Base-by-base conservation (phyloP, 441 rosid genomes). In the Syzygium syzygioides region DNA sequence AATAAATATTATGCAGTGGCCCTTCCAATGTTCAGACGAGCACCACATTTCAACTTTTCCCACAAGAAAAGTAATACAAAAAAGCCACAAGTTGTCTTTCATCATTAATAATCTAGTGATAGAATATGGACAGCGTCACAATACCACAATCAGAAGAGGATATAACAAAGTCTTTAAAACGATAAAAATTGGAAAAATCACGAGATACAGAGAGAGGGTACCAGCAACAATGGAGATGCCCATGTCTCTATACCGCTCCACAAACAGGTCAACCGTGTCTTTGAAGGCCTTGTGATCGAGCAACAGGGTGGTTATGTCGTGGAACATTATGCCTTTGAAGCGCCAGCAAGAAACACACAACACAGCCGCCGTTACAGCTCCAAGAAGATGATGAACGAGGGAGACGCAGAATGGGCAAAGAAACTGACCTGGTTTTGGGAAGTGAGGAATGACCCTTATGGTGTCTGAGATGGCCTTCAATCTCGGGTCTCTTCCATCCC, bases 201-300 rank as follows among this genome's bases (percentile, higher is more conserved):
- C 41, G 59, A 37, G 45, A 30, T 25, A 79, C 68, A 55, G 88
- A 76, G 60, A 86, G 48, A n/a, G 57, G 20, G 55, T 52, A 88
- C 90, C 90, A 6, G 87, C 87, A 15, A 88, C 90, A 41, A 86
- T 53, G 41, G 90, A 85, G 87, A 88, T 88, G 71, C 87, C 90
- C 90, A 53, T 88, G 50, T 88, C 64, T 17, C 71, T 79, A n/a
- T 88, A 88, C n/a, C 87, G 90, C 37, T 88, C 90, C 45, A 86
- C 87, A 30, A 88, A 88, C 85, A 88, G 55, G 85, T 88, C 90
- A 54, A 88, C 85, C 13, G 85, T 68, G 68, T 88, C 71, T 50
- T 88, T 85, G 87, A 88, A 88, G 34, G 90, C 90, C 80, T 55
- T 86, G 66, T 48, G 90, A n/a, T 88, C 68, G 56, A 88, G 90